Evolutionary conservation across 352 stramenopile genomes (phyloP).

Genomic region (Pythium graminicola): DNA sequence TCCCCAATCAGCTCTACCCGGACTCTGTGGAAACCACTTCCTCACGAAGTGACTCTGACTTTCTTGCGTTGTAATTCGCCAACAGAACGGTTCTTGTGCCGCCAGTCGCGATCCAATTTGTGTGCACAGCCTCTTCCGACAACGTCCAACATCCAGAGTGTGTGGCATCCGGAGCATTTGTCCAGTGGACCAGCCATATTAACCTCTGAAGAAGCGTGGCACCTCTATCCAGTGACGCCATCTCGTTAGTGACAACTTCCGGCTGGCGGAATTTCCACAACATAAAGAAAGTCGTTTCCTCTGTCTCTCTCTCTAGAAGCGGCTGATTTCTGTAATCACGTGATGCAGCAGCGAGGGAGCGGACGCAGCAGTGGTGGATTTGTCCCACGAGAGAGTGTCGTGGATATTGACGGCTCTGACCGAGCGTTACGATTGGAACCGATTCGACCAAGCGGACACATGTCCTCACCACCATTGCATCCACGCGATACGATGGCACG

Average conservation of each 20-base stretch:
- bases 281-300: background rate
- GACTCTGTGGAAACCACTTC: slow-evolving; percentile 4
- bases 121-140: slow-evolving; percentile 6
- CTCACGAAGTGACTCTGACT: background rate
- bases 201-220: slow-evolving; percentile 1
- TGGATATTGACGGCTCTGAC: slow-evolving; percentile 22
- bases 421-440: slow-evolving; percentile 21
- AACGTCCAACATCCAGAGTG: slow-evolving; percentile 8
- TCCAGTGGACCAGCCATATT: background rate
- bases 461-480: slow-evolving; percentile 12
- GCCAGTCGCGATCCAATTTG: background rate
- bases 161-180: background rate
- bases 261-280: background rate
- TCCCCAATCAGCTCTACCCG: background rate
- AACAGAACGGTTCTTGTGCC: background rate
- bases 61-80: background rate
- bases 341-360: slow-evolving; percentile 2
- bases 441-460: slow-evolving; percentile 19
- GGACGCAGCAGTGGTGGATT: background rate
- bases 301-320: background rate
- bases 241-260: background rate
- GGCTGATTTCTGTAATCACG: background rate
- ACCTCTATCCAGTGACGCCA: slow-evolving; percentile 5
- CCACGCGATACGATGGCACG: background rate
- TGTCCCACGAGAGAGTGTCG: slow-evolving; percentile 5